Evolutionary conservation across 257 asterid species (phyloP).

Genomic region (Verbena officinalis): DNA sequence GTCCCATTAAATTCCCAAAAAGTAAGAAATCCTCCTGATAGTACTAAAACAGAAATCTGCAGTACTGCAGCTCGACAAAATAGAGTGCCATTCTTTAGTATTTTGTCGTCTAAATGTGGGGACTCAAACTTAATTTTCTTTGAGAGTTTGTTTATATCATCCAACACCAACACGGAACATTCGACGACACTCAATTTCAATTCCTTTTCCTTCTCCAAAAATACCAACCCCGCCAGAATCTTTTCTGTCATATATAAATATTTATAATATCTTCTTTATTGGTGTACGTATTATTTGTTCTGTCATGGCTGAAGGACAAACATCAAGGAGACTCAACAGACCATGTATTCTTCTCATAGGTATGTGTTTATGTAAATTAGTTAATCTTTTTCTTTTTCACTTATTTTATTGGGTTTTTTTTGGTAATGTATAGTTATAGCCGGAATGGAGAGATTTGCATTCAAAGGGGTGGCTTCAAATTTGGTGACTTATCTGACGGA

Average conservation of each 20-base stretch:
- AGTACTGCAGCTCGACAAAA: conserved; percentile 14
- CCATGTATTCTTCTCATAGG: conserved; percentile 83
- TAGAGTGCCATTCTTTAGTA: conserved; percentile 13
- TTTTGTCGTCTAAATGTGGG: neutral
- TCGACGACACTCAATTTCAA: neutral
- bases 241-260: neutral
- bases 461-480: conserved; percentile 94
- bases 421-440: conserved; percentile 50
- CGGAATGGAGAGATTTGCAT: conserved; percentile 93
- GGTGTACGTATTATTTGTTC: neutral
- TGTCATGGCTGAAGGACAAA: conserved; percentile 42
- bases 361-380: conserved; percentile 24
- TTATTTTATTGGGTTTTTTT: neutral
- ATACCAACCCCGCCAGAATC: no score
- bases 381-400: no score
- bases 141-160: conserved; percentile 3
- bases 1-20: conserved; percentile 40
- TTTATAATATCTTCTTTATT: neutral
- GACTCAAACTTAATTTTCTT: no score
- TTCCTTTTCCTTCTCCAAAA: no score
- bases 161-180: conserved; percentile 6
- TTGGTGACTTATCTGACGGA: conserved; percentile 84
- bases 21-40: conserved; percentile 23
- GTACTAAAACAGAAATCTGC: conserved; percentile 21
- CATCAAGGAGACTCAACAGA: conserved; percentile 53